phyloP scores from a whole-genome alignment of 805 yeast species.

The Wickerhamiella spandovensis region DNA sequence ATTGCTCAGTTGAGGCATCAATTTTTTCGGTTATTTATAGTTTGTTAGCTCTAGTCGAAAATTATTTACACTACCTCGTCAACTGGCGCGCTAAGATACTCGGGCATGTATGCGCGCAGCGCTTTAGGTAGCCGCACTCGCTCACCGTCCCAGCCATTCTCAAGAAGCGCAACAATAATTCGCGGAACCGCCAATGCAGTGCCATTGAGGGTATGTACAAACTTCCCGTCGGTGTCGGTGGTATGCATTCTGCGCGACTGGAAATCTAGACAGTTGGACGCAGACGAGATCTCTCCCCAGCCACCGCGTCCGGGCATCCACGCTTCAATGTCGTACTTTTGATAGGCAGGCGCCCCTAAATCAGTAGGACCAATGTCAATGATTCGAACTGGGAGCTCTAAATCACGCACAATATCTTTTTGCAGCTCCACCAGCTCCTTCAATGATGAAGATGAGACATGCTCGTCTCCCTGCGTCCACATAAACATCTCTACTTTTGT shows the following conservation, averaged over 20 bases:
- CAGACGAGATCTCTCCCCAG: slow-evolving; percentile 88
- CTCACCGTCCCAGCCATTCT: slow-evolving; percentile 44
- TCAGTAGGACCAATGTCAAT: slow-evolving; percentile 83
- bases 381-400: slow-evolving; percentile 72
- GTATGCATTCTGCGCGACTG: slow-evolving; percentile 78
- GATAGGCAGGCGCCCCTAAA: slow-evolving; percentile 84
- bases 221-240: slow-evolving; percentile 26
- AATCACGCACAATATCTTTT: slow-evolving; percentile 41
- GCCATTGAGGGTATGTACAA: slow-evolving; percentile 79
- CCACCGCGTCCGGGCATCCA: slow-evolving; percentile 95
- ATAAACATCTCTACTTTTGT: slow-evolving; percentile 86
- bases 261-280: slow-evolving; percentile 85
- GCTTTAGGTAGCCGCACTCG: slow-evolving; percentile 14
- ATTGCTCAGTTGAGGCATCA: no score
- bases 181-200: slow-evolving; percentile 95
- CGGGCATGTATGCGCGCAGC: slow-evolving; percentile 9
- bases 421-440: slow-evolving; percentile 55
- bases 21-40: no score
- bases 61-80: neutral
- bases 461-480: slow-evolving; percentile 34
- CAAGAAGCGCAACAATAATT: slow-evolving; percentile 77
- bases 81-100: neutral
- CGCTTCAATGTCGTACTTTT: slow-evolving; percentile 87
- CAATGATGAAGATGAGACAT: slow-evolving; percentile 21
- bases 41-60: neutral